Conservation (phyloP, 1,284 basidiomycete genomes). For the Apiotrichum gracile region DNA sequence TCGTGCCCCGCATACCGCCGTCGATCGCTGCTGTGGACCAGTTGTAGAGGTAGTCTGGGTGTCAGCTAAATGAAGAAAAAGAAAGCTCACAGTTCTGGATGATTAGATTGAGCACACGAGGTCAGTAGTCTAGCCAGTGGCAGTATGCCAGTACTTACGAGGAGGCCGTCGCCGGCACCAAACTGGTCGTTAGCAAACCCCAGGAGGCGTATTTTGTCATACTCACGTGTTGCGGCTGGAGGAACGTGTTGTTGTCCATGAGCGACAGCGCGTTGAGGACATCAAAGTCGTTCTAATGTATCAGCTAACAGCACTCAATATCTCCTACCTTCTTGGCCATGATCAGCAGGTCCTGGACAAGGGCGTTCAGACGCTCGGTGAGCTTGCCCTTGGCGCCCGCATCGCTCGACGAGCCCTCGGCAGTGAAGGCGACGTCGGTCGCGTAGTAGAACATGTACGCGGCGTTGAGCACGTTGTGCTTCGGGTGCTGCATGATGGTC, state of each 20-base stretch:
- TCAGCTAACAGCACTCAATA: neutral
- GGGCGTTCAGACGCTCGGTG: conserved; percentile 62
- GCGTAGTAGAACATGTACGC: conserved; percentile 57
- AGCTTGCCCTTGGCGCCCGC: conserved; percentile 51
- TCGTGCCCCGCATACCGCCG: conserved; percentile 49
- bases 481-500: conserved; percentile 50
- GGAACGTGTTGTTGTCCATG: conserved; percentile 84
- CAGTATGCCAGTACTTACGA: too few species aligned
- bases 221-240: conserved; percentile 74
- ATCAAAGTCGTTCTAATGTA: conserved; percentile 69
- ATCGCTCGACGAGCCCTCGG: conserved; percentile 28
- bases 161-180: conserved; percentile 78
- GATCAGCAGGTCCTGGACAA: conserved; percentile 72
- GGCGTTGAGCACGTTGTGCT: conserved; percentile 49
- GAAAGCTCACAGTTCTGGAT: too few species aligned
- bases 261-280: conserved; percentile 93
- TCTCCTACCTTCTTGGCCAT: conserved; percentile 58
- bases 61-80: too few species aligned
- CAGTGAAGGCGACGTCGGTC: conserved; percentile 36
- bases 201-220: too few species aligned
- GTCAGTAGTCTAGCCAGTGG: too few species aligned
- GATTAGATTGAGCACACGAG: too few species aligned
- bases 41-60: conserved; percentile 94
- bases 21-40: conserved; percentile 77
- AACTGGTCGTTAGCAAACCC: too few species aligned